phyloP scores from a whole-genome alignment of 495 filamentous ascomycete species.

The Neurospora discreta region DNA sequence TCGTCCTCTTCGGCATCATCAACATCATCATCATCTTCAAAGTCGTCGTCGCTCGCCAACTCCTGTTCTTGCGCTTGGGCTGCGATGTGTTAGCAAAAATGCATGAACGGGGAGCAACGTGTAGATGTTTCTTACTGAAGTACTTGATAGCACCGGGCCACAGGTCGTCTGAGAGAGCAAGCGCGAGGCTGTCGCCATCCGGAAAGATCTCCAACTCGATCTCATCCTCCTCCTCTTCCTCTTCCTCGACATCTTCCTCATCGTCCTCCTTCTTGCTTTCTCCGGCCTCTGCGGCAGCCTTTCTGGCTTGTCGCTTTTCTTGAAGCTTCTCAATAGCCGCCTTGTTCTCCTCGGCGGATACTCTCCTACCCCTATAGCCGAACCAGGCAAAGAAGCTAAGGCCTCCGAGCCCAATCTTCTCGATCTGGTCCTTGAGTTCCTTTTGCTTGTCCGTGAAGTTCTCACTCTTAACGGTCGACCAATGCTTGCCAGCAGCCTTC shows the following conservation, averaged over 20 bases:
- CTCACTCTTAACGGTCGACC: conserved; percentile 28
- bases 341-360: conserved; percentile 59
- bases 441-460: conserved; percentile 37
- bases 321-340: conserved; percentile 45
- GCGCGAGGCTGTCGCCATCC: conserved; percentile 66
- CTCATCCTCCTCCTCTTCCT: conserved; percentile 40
- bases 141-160: conserved; percentile 82
- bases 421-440: conserved; percentile 42
- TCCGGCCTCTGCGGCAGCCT: conserved; percentile 42
- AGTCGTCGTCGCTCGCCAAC: conserved; percentile 44
- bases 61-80: conserved; percentile 53
- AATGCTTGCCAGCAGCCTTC: conserved; percentile 31
- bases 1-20: conserved; percentile 29
- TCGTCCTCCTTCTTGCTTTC: conserved; percentile 43
- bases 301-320: conserved; percentile 45
- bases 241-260: conserved; percentile 42
- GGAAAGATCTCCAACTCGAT: conserved; percentile 66
- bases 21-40: conserved; percentile 43
- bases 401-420: conserved; percentile 43
- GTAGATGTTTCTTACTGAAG: conserved; percentile 58
- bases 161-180: conserved; percentile 71
- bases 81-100: conserved; percentile 16
- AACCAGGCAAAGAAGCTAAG: conserved; percentile 84
- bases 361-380: conserved; percentile 53
- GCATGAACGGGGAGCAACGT: not conserved